Percentiles rank a stretch among this genome's conserved stretches.
Conservation (phyloP, 1,139 yeast species). For the Yamadazyma mexicana region DNA sequence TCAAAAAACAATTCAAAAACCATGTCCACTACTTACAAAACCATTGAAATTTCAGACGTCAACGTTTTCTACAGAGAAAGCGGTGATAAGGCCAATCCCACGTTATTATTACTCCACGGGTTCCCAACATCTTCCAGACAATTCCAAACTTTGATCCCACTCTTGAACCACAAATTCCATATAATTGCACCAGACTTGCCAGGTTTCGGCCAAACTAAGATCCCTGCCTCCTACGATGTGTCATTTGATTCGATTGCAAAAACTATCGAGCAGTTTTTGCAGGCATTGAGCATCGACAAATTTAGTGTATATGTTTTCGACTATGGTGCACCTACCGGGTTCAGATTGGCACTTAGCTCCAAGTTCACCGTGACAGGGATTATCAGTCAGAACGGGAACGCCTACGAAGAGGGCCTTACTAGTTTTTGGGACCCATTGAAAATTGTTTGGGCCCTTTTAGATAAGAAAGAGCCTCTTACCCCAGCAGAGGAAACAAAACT, state of each 20-base stretch:
- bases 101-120: conserved; percentile 40
- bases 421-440: conserved; percentile 37
- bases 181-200: conserved; percentile 49
- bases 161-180: conserved; percentile 33
- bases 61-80: conserved; percentile 39
- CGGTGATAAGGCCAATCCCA: conserved; percentile 28
- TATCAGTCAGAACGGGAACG: conserved; percentile 44
- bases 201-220: conserved; percentile 39
- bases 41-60: conserved; percentile 15
- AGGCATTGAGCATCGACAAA: conserved; percentile 19
- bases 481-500: conserved; percentile 11
- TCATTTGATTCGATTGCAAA: conserved; percentile 32
- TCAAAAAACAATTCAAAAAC: background rate
- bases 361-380: conserved; percentile 29
- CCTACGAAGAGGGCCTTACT: conserved; percentile 40
- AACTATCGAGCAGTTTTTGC: conserved; percentile 29
- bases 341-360: conserved; percentile 31
- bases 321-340: conserved; percentile 45
- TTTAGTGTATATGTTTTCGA: conserved; percentile 35
- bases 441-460: conserved; percentile 27
- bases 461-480: conserved; percentile 9
- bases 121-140: conserved; percentile 43
- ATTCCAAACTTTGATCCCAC: conserved; percentile 35
- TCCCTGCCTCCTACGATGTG: conserved; percentile 23
- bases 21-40: conserved; percentile 12